Conservation (phyloP, 2,329 filamentous ascomycete species). For the Trichoderma semiorbis region DNA sequence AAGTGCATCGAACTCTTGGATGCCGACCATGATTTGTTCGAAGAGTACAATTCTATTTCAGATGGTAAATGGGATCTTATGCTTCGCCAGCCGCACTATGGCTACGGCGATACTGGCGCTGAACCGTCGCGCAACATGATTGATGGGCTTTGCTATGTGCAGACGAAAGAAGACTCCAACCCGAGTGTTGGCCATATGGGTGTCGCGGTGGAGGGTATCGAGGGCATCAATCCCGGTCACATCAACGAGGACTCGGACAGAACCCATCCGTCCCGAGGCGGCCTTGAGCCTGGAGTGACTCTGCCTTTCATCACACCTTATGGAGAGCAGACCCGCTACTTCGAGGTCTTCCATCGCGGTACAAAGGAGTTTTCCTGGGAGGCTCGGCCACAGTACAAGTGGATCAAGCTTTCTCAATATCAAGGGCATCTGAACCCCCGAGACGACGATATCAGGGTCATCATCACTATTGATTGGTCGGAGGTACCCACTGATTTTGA, state of each 20-base stretch:
- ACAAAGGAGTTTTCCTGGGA: constrained; percentile 31
- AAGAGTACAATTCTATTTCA: constrained; percentile 49
- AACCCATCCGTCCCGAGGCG: constrained; percentile 40
- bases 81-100: constrained; percentile 46
- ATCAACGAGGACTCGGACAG: constrained; percentile 53
- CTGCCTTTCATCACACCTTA: constrained; percentile 33
- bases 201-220: constrained; percentile 31
- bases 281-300: constrained; percentile 30
- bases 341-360: constrained; percentile 37
- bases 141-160: constrained; percentile 52
- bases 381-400: constrained; percentile 32
- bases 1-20: constrained; percentile 49
- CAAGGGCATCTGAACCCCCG: constrained; percentile 31
- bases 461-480: constrained; percentile 33
- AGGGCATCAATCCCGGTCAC: constrained; percentile 34
- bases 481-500: constrained; percentile 39
- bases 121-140: constrained; percentile 52
- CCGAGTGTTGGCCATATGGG: constrained; percentile 42
- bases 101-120: constrained; percentile 36
- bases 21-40: constrained; percentile 47
- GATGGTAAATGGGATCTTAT: constrained; percentile 56
- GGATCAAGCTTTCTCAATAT: constrained; percentile 30
- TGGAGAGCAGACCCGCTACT: constrained; percentile 31
- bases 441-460: constrained; percentile 31
- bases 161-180: constrained; percentile 45